Conservation (phyloP, 495 filamentous ascomycete species). For the Arthonia radiata region DNA sequence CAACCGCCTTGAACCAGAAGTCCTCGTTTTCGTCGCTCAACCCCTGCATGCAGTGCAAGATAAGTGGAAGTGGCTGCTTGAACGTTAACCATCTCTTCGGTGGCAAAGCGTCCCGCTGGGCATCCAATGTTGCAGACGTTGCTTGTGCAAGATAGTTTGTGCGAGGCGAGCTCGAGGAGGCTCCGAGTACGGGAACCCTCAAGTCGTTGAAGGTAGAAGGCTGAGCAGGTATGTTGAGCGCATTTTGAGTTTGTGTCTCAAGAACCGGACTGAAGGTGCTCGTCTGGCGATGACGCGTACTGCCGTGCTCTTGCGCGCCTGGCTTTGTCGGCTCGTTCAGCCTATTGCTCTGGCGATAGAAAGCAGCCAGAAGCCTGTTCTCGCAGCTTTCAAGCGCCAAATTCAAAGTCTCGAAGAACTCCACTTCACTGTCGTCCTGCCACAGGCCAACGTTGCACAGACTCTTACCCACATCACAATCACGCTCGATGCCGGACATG, state of each 20-base stretch:
- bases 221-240: too few species aligned
- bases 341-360: conserved; percentile 27
- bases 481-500: conserved; percentile 52
- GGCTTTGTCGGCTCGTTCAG: conserved; percentile 3
- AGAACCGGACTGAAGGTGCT: conserved; percentile 2
- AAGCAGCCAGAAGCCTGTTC: conserved; percentile 73
- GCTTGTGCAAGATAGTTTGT: conserved; percentile 51
- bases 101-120: conserved; percentile 19
- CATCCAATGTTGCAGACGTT: conserved; percentile 42
- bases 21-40: conserved; percentile 66
- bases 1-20: conserved; percentile 65
- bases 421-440: conserved; percentile 37
- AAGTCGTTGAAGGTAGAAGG: too few species aligned
- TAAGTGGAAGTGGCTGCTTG: conserved; percentile 67
- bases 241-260: too few species aligned
- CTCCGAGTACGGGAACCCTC: too few species aligned
- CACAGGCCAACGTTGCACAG: conserved; percentile 60
- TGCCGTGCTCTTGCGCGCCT: conserved; percentile 7
- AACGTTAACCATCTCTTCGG: conserved; percentile 53
- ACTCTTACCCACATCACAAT: conserved; percentile 47
- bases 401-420: conserved; percentile 73
- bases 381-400: conserved; percentile 82
- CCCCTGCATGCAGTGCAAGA: conserved; percentile 78
- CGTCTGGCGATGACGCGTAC: not conserved
- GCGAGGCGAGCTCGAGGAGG: conserved; percentile 50